Evolutionary conservation across 2,329 filamentous ascomycete species (phyloP), one percentile per base, ranked within the genome.

Genomic region (Drechslerella coelobrocha): DNA sequence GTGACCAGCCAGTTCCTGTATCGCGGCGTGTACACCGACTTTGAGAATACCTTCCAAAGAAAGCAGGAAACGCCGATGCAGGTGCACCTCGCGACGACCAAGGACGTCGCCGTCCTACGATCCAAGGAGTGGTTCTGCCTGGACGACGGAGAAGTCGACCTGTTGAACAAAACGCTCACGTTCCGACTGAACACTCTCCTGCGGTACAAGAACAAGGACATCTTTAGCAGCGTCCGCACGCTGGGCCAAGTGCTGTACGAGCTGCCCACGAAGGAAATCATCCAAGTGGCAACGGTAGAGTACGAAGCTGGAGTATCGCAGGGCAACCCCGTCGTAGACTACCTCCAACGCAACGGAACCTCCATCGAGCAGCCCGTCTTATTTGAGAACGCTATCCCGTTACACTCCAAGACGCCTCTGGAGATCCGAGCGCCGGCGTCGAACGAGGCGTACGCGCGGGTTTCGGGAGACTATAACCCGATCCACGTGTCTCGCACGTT

Each of bases 1-100:
- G 94, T 99, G 26, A 97, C 92, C 10, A 97, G 92, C 73, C 94
- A 99, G 80, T 99, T 99, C 85, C 80, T 99, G 77, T 99, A 99
- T 84, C 89, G 95, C 53, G 94, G 94, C 62, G 84, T 84, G 27
- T 99, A 99, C 81, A 89, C 85, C 61, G 95, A 99, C 79, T 99
- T 87, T 76, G 90, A 97, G 81, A 99, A 96, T 82, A 99, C 95
- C 5, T 99, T 99, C 87, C 92, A 97, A 82, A 90, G 94, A 78
- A 97, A 97, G 85, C 86, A 88, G 5, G 94, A 99, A 82, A 96
- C 90, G 0, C 92, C 93, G 0, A 94, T 97, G 84, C 90, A 99
- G 81, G 83, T 99, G 26, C 89, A 96, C 77, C 85, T 99, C 52
- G 88, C 84, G 12, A 92, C 91, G 2, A 88, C 86, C 78, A 96